Conservation (phyloP, 2,329 filamentous ascomycete genomes). For the Tolypocladium sp. region DNA sequence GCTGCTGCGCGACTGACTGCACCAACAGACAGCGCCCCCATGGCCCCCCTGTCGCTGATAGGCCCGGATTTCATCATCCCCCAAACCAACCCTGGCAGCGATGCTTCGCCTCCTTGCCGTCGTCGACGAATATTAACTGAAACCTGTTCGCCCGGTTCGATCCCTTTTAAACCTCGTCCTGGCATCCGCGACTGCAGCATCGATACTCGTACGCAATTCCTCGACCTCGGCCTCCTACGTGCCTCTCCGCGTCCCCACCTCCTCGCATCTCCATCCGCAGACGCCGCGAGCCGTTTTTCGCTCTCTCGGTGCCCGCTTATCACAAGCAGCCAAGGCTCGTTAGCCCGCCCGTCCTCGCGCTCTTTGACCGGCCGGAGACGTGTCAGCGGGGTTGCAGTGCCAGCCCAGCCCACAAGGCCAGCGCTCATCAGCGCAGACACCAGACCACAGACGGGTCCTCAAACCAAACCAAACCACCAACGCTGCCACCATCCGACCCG, state of each 20-base stretch:
- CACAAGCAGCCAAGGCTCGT: not conserved
- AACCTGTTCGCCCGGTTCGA: not conserved
- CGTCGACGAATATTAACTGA: not conserved
- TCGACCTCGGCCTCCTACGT: not conserved
- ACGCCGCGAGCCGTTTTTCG: constrained; percentile 5
- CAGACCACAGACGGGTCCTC: not conserved
- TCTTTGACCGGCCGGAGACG: not conserved
- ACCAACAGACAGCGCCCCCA: not conserved
- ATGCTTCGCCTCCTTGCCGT: constrained; percentile 7
- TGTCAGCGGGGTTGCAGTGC: constrained; percentile 15
- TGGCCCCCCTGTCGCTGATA: not conserved
- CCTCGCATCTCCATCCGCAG: not conserved
- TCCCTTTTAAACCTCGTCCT: not conserved
- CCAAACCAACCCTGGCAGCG: not conserved
- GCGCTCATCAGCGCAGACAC: not conserved
- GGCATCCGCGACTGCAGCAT: not conserved
- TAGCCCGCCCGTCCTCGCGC: not conserved
- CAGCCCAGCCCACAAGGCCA: not conserved
- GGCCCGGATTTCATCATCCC: not conserved
- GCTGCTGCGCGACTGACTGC: not conserved
- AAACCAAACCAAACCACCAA: not conserved
- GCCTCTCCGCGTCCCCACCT: not conserved
- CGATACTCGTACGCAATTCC: not conserved
- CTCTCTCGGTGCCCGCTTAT: constrained; percentile 2
- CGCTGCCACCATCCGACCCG: not conserved